Percentiles rank a stretch among this genome's conserved stretches.
phyloP scores from a whole-genome alignment of 192 early-diverging fungal genomes.

The Oehlia diaphana region DNA sequence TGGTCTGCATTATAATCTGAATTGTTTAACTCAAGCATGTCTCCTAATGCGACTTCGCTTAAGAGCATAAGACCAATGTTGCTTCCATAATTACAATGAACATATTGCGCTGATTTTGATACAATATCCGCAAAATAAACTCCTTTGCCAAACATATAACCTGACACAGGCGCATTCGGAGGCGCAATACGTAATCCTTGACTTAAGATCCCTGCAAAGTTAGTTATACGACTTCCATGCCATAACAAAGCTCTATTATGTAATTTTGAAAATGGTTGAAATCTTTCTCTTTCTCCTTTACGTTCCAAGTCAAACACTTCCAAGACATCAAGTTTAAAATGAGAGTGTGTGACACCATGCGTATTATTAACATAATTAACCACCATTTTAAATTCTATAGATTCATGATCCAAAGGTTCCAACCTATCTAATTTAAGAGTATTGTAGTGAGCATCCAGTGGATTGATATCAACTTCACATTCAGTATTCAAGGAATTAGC shows the following conservation, averaged over 20 bases:
- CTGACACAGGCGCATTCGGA: slow-evolving; percentile 68
- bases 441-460: slow-evolving; percentile 59
- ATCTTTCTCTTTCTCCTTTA: slow-evolving; percentile 57
- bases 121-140: slow-evolving; percentile 85
- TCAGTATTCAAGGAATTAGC: slow-evolving; percentile 56
- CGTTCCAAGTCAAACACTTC: slow-evolving; percentile 60
- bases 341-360: slow-evolving; percentile 59
- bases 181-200: slow-evolving; percentile 67
- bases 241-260: slow-evolving; percentile 74
- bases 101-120: slow-evolving; percentile 75
- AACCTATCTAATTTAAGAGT: slow-evolving; percentile 56
- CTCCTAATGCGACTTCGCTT: slow-evolving; percentile 79
- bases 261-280: slow-evolving; percentile 43
- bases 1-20: slow-evolving; percentile 58
- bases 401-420: slow-evolving; percentile 50
- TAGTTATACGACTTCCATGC: slow-evolving; percentile 78
- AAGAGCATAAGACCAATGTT: slow-evolving; percentile 65
- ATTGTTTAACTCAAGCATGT: slow-evolving; percentile 45
- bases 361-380: slow-evolving; percentile 63
- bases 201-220: slow-evolving; percentile 73
- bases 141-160: slow-evolving; percentile 80
- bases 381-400: slow-evolving; percentile 58
- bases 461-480: slow-evolving; percentile 46
- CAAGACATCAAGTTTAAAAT: slow-evolving; percentile 43
- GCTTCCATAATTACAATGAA: slow-evolving; percentile 38